These are phyloP conservation scores for Mentha longifolia DNA, from an alignment of 257 asterid species.

Conservation along the genomic window DNA sequence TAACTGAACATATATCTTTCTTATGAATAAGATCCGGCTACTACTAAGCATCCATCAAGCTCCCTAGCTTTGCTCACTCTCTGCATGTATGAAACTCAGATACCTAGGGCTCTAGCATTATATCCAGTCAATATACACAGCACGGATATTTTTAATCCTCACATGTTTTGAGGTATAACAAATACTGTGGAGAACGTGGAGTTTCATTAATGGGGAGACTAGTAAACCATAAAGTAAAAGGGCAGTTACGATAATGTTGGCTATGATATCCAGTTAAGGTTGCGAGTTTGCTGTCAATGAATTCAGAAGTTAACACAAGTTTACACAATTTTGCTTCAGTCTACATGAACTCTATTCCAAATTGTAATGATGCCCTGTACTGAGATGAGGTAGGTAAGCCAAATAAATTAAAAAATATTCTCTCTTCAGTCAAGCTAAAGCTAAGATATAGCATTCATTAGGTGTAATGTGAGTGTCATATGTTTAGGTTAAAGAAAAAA, in stretches of 20 bases:
- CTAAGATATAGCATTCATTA: neutral
- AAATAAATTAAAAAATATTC: too few relatives aligned
- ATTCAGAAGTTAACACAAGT: conserved; percentile 9
- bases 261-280: neutral
- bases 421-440: neutral
- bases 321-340: conserved; percentile 6
- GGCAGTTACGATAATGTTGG: neutral
- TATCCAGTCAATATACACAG: neutral
- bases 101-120: neutral
- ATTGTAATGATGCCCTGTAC: too few relatives aligned
- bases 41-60: conserved; percentile 2
- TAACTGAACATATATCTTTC: neutral
- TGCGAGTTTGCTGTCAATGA: conserved; percentile 6
- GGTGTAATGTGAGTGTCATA: neutral
- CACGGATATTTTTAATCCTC: conserved; percentile 3
- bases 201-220: neutral
- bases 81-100: neutral
- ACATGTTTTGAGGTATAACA: neutral
- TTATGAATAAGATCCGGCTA: neutral
- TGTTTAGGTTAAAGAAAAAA: neutral
- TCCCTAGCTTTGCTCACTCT: neutral
- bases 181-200: neutral
- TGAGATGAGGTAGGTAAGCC: too few relatives aligned
- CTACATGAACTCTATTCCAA: neutral
- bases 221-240: neutral